Conservation (phyloP, 2,329 filamentous ascomycete genomes). For the Lachnellula occidentalis region DNA sequence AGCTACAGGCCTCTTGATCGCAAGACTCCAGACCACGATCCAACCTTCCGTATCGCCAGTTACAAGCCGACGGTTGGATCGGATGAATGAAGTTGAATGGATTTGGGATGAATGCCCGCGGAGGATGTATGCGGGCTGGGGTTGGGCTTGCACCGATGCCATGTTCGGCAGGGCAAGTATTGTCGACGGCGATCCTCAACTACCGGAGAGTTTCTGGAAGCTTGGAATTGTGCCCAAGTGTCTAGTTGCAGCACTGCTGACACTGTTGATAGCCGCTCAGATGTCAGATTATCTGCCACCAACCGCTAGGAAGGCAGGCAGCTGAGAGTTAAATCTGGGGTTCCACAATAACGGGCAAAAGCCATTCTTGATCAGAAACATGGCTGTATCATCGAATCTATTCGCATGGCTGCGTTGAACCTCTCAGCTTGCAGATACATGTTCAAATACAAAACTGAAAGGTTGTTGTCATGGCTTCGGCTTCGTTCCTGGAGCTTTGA, state of each 20-base stretch:
- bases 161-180: constrained; percentile 11
- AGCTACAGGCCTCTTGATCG: constrained; percentile 71
- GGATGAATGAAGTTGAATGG: constrained; percentile 69
- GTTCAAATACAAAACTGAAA: neutral
- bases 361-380: neutral
- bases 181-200: neutral
- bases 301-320: neutral
- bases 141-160: constrained; percentile 27
- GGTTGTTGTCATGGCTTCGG: neutral
- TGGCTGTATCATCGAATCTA: neutral
- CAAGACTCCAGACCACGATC: constrained; percentile 78
- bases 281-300: neutral
- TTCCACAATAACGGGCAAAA: neutral
- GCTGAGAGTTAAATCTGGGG: neutral
- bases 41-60: constrained; percentile 90
- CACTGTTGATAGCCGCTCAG: neutral
- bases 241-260: constrained; percentile 1
- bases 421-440: neutral
- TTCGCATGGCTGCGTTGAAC: neutral
- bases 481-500: too few relatives aligned
- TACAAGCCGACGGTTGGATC: constrained; percentile 67
- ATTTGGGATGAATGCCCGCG: constrained; percentile 80
- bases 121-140: constrained; percentile 53
- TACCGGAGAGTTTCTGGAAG: neutral
- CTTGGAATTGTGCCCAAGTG: neutral